Evolutionary conservation across 345 rosid genomes (phyloP).

Genomic region (Acer saccharum): DNA sequence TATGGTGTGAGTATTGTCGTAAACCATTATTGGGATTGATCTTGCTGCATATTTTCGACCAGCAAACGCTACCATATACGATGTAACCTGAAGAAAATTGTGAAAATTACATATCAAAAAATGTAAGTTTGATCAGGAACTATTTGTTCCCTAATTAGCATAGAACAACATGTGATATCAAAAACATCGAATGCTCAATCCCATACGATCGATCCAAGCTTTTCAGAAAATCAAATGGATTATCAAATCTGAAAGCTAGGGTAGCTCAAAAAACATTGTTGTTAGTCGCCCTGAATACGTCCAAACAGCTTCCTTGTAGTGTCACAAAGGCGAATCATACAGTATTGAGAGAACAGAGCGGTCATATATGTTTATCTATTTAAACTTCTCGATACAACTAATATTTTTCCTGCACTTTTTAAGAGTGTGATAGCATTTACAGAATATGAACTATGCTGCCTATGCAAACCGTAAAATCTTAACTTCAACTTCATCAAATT

Average conservation of each 20-base stretch:
- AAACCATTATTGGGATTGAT: conserved; percentile 67
- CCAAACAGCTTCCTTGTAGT: no score
- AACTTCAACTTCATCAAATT: neutral
- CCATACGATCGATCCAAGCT: neutral
- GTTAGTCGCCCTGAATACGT: no score
- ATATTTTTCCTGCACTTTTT: no score
- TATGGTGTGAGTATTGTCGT: conserved; percentile 61
- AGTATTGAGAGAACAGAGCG: neutral
- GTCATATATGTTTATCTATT: no score
- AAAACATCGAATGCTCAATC: neutral
- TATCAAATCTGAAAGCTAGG: neutral
- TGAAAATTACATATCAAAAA: neutral
- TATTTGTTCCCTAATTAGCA: no score
- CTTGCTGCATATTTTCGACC: conserved; percentile 95
- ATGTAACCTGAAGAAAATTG: conserved; percentile 33
- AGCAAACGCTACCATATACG: conserved; percentile 86
- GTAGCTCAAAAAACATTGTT: no score
- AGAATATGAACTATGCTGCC: no score
- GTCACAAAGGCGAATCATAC: neutral
- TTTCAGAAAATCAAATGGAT: neutral
- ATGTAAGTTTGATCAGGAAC: no score
- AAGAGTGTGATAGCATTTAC: no score
- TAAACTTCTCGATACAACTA: no score
- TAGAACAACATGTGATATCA: no score
- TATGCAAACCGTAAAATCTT: no score